Conservation (phyloP, 2,329 filamentous ascomycete species). For the Colletotrichum sansevieriae region DNA sequence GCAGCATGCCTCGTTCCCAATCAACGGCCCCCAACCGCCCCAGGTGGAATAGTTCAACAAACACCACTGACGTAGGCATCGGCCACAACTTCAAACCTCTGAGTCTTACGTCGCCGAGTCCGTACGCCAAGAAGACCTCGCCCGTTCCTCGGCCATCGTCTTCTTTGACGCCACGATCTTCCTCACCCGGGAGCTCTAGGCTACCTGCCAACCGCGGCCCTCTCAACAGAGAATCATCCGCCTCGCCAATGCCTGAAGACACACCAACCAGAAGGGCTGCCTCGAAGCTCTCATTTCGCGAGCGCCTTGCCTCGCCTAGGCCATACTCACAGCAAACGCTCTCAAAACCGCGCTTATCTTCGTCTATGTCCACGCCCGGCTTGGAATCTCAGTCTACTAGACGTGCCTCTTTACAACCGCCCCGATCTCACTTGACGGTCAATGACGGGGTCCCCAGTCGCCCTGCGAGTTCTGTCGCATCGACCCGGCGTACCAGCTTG, state of each 20-base stretch:
- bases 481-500: constrained; percentile 65
- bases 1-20: constrained; percentile 57
- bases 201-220: constrained; percentile 64
- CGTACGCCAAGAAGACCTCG: constrained; percentile 63
- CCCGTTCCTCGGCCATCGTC: constrained; percentile 57
- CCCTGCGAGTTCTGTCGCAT: constrained; percentile 69
- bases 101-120: constrained; percentile 70
- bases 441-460: constrained; percentile 54
- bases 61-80: constrained; percentile 72
- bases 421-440: constrained; percentile 50
- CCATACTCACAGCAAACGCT: constrained; percentile 61
- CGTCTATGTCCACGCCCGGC: constrained; percentile 59
- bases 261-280: constrained; percentile 59
- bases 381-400: constrained; percentile 54
- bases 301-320: constrained; percentile 64
- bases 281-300: constrained; percentile 66
- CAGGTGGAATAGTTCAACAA: constrained; percentile 79
- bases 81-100: constrained; percentile 77
- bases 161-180: constrained; percentile 55
- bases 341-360: constrained; percentile 58
- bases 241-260: constrained; percentile 61
- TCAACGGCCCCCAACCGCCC: constrained; percentile 70
- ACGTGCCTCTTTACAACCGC: constrained; percentile 67
- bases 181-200: constrained; percentile 56
- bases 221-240: constrained; percentile 59